These are phyloP conservation scores for Scheffersomyces quercinus DNA, from an alignment of 1,139 yeast genomes.

Conservation along the genomic window DNA sequence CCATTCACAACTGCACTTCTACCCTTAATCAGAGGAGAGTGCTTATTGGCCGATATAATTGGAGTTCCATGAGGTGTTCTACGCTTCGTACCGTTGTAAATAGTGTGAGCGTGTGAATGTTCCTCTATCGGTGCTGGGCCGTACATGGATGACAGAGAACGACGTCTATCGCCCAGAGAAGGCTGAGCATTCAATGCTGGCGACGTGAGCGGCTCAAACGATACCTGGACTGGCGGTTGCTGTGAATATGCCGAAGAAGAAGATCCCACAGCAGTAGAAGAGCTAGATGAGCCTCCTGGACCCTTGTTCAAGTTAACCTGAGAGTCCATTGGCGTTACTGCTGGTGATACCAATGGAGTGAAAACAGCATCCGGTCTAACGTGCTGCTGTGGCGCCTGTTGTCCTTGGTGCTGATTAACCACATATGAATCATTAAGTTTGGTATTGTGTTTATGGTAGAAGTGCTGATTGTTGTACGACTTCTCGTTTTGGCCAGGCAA, in stretches of 20 bases:
- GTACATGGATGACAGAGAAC: constrained; percentile 38
- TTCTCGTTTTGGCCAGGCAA: constrained; percentile 47
- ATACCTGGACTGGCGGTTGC: constrained; percentile 33
- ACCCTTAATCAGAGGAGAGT: constrained; percentile 4
- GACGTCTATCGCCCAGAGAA: constrained; percentile 25
- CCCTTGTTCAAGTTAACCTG: constrained; percentile 22
- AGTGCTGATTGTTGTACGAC: constrained; percentile 46
- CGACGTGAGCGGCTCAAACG: constrained; percentile 57
- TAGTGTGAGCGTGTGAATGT: constrained; percentile 5
- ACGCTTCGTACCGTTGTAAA: constrained; percentile 23
- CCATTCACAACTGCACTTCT: neutral
- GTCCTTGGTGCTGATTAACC: constrained; percentile 2
- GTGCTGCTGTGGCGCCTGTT: constrained; percentile 20
- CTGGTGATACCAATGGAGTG: constrained; percentile 78
- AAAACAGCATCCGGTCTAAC: constrained; percentile 53
- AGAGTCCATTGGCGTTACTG: constrained; percentile 62
- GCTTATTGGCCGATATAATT: constrained; percentile 30
- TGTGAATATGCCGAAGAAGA: constrained; percentile 13
- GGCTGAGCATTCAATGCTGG: constrained; percentile 62
- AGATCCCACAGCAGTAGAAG: neutral
- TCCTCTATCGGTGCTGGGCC: constrained; percentile 29
- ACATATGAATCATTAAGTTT: neutral
- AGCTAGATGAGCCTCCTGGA: constrained; percentile 2
- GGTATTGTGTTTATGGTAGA: constrained; percentile 33
- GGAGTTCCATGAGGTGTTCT: constrained; percentile 55